Evolutionary conservation across 768 basidiomycete genomes (phyloP).

Genomic region (Tylopilus plumbeoviolaceoides): DNA sequence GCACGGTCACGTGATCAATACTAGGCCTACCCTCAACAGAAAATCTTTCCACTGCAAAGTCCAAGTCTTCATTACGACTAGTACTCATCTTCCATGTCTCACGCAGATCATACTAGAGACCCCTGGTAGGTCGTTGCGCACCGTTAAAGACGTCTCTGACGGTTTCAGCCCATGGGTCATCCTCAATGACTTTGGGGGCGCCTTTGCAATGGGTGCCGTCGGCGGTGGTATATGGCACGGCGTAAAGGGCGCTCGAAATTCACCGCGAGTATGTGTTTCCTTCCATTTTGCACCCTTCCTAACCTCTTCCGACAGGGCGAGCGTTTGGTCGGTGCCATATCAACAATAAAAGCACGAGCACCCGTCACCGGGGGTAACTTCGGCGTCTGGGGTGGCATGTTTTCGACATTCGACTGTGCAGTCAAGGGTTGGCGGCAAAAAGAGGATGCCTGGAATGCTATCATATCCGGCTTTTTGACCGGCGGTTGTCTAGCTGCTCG

Average conservation of each 20-base stretch:
- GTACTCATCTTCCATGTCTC: slow-evolving; percentile 52
- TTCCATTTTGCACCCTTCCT: background rate
- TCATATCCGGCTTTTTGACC: slow-evolving; percentile 97
- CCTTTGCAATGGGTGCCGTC: slow-evolving; percentile 96
- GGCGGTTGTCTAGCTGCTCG: slow-evolving; percentile 93
- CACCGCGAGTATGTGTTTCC: slow-evolving; percentile 67
- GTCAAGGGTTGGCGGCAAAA: slow-evolving; percentile 97
- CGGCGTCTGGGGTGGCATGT: slow-evolving; percentile 95
- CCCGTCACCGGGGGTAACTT: slow-evolving; percentile 98
- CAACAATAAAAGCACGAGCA: slow-evolving; percentile 96
- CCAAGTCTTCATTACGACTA: background rate
- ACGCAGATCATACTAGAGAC: slow-evolving; percentile 91
- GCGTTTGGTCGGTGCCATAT: slow-evolving; percentile 87
- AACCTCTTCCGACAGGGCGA: slow-evolving; percentile 65
- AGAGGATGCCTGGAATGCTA: slow-evolving; percentile 99
- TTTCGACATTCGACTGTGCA: slow-evolving; percentile 97
- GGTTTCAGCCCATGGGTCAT: slow-evolving; percentile 89
- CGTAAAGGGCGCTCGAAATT: slow-evolving; percentile 96
- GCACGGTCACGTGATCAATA: slow-evolving; percentile 29
- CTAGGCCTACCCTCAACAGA: slow-evolving; percentile 31
- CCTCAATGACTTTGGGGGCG: slow-evolving; percentile 96
- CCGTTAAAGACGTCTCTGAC: slow-evolving; percentile 1
- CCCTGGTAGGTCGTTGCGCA: slow-evolving; percentile 61
- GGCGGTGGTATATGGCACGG: slow-evolving; percentile 99
- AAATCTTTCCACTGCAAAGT: slow-evolving; percentile 12